Conservation (phyloP, 805 yeast species). For the Kazachstania africana region DNA sequence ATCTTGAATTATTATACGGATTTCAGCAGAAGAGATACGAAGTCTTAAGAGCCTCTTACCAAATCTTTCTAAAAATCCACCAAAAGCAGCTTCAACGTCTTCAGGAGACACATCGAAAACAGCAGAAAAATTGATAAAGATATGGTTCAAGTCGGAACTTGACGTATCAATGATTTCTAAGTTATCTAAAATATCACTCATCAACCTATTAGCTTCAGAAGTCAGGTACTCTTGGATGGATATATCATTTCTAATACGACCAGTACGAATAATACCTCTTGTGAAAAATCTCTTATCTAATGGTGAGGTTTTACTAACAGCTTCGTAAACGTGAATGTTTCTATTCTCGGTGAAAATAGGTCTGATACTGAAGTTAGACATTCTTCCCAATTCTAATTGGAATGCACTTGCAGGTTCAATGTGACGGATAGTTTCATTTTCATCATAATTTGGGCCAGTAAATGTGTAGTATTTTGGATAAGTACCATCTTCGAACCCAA, state of each 20-base stretch:
- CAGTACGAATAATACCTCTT: conserved; percentile 94
- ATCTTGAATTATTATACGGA: conserved; percentile 89
- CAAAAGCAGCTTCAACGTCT: conserved; percentile 95
- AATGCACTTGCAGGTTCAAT: conserved; percentile 97
- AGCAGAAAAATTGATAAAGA: conserved; percentile 93
- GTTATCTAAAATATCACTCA: conserved; percentile 92
- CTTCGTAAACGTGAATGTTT: conserved; percentile 95
- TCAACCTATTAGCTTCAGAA: conserved; percentile 90
- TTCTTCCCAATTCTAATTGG: conserved; percentile 90
- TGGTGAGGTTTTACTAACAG: conserved; percentile 85
- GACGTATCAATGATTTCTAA: conserved; percentile 89
- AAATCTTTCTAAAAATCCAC: conserved; percentile 93
- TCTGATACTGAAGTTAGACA: conserved; percentile 88
- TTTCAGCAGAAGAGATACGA: conserved; percentile 94
- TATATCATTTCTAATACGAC: conserved; percentile 85
- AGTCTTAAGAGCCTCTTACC: conserved; percentile 95
- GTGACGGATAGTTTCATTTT: conserved; percentile 91
- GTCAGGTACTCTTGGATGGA: conserved; percentile 88
- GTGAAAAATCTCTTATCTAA: conserved; percentile 93
- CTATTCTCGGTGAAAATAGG: conserved; percentile 95
- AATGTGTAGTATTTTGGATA: conserved; percentile 95
- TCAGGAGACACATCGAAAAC: conserved; percentile 88
- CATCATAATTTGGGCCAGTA: conserved; percentile 75
- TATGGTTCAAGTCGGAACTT: conserved; percentile 92
- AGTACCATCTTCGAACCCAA: conserved; percentile 72